Percentiles rank a stretch among this genome's conserved stretches.
Conservation (phyloP, 164 flowering plant genomes). For the Tinospora cordifolia region DNA sequence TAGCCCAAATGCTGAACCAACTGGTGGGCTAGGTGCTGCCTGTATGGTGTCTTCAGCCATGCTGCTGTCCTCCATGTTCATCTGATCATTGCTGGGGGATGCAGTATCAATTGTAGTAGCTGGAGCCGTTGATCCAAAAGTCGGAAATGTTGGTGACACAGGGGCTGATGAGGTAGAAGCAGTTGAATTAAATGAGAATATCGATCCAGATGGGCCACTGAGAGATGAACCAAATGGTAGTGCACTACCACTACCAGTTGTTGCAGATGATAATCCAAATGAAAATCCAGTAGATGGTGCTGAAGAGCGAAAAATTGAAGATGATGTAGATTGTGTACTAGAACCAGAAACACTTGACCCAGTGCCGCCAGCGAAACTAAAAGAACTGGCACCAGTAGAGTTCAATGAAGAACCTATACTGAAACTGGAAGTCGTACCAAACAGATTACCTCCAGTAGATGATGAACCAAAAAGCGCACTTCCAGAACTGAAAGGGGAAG, state of each 20-base stretch:
- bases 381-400: slow-evolving; percentile 15
- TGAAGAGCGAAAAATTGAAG: slow-evolving; percentile 29
- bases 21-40: slow-evolving; percentile 34
- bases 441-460: slow-evolving; percentile 25
- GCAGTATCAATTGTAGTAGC: slow-evolving; percentile 32
- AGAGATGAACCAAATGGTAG: slow-evolving; percentile 31
- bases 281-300: slow-evolving; percentile 30
- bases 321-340: slow-evolving; percentile 25
- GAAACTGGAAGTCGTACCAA: slow-evolving; percentile 28
- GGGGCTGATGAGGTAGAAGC: slow-evolving; percentile 28
- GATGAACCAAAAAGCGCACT: slow-evolving; percentile 37
- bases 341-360: slow-evolving; percentile 28
- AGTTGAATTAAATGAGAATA: slow-evolving; percentile 44
- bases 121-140: slow-evolving; percentile 33
- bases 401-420: slow-evolving; percentile 33
- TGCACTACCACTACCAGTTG: slow-evolving; percentile 24
- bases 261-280: slow-evolving; percentile 40
- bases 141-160: slow-evolving; percentile 24
- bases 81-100: slow-evolving; percentile 51
- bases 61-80: slow-evolving; percentile 80
- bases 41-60: slow-evolving; percentile 88
- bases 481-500: slow-evolving; percentile 31
- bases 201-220: slow-evolving; percentile 32
- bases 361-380: slow-evolving; percentile 16
- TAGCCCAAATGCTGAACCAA: slow-evolving; percentile 42